Base-by-base conservation (phyloP, 345 rosid genomes). In the Salix dunnii region DNA sequence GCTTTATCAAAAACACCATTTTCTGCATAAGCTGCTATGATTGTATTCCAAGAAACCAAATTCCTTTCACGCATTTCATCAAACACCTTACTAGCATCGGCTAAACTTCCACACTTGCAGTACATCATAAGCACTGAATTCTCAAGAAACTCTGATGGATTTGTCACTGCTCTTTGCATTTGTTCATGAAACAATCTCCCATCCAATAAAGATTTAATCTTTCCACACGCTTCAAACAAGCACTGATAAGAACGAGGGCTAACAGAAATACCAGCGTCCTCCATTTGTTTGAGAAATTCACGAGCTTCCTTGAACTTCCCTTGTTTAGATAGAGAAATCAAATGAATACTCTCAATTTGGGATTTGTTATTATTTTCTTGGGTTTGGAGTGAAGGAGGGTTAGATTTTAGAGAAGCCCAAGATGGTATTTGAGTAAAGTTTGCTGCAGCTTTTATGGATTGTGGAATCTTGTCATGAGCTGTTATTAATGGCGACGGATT, bases 291-390 rank as follows among this genome's bases (percentile, higher is more conserved):
- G 80, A 89, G 87, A 82, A 90, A 87, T 74, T 81, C 86, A 53
- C 76, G 85, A n/a, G 92, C 94, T 75, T 89, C 92, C 65, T 83
- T 82, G 80, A 91, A 89, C 80, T 88, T 91, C 62, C 85, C 83
- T 61, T 84, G 86, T 63, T 85, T 89, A 38, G 91, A 88, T 48
- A 90, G 81, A 30, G 92, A 87, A 63, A 87, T 76, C 76, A 92
- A 71, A 75, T 85, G 90, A 2, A 88, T 65, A 84, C 86, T 88
- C 87, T 92, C 94, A 1, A 86, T 88, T 38, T 81, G 85, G 31
- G 87, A 87, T 36, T 82, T 83, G 77, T 73, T 79, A 9, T 2
- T 68, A 12, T 4, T 68, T 35, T 66, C 85, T 11, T 74, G 78
- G 73, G 80, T 51, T 68, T 83, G 72, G 25, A 73, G 61, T 13